Conservation (phyloP, 495 filamentous ascomycete species). For the Hyaloscypha variabilis region DNA sequence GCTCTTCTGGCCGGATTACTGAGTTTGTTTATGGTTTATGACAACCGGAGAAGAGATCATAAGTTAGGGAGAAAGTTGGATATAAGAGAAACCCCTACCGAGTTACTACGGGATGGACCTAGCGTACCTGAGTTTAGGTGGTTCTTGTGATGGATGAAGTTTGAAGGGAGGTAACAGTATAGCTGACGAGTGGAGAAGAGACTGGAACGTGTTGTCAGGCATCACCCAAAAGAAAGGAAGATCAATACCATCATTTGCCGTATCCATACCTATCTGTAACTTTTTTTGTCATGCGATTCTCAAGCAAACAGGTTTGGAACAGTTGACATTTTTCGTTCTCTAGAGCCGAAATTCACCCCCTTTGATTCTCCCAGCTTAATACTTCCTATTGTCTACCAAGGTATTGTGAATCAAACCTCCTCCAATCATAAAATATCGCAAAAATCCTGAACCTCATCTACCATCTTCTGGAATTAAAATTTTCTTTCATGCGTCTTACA, state of each 20-base stretch:
- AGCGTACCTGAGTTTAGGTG: slow-evolving; percentile 67
- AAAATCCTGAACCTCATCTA: too few species aligned
- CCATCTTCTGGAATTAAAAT: too few species aligned
- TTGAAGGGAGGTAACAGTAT: neutral
- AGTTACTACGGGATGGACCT: slow-evolving; percentile 69
- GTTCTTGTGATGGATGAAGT: slow-evolving; percentile 57
- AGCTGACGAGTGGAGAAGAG: neutral
- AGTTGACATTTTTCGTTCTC: too few species aligned
- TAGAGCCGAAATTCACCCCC: too few species aligned
- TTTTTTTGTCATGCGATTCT: too few species aligned
- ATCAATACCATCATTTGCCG: neutral
- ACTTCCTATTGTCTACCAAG: too few species aligned
- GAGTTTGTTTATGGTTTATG: slow-evolving; percentile 69
- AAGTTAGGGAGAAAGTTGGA: slow-evolving; percentile 61
- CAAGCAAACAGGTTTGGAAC: too few species aligned
- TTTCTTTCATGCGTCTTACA: neutral
- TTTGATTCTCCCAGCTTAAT: too few species aligned
- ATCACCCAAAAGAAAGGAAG: neutral
- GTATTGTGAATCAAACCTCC: too few species aligned
- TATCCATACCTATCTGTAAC: too few species aligned
- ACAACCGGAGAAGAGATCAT: slow-evolving; percentile 66
- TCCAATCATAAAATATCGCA: too few species aligned
- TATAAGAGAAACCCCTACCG: slow-evolving; percentile 70
- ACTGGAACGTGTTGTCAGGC: neutral
- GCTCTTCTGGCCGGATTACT: slow-evolving; percentile 57